Evolutionary conservation across 495 filamentous ascomycete species (phyloP), one percentile per base, ranked within the genome.

Genomic region (Extremus antarcticus): DNA sequence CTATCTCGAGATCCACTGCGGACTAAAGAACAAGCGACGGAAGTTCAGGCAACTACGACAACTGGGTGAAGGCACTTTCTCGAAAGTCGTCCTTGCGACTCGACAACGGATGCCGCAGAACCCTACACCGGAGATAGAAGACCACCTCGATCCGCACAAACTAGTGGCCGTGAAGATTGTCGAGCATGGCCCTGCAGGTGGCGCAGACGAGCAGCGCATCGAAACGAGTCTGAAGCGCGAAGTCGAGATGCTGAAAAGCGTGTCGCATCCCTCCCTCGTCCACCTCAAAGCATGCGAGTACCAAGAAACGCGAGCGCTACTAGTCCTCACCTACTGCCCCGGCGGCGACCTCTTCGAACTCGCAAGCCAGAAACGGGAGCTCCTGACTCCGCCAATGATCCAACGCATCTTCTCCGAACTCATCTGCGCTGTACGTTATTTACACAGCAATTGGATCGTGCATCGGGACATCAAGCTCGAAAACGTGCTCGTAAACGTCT

Each of bases 401-500:
- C 79, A 88, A 52, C 81, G 92, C 25, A 90, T 98, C 25, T 95
- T 95, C 69, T 77, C 90, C 13, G 92, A 98, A 67, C 66, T 96
- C 57, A 84, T 95, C 17, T 78, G 78, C 54, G 94, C 94, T 1
- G 81, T 95, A 25, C 78, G 76, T 22, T 94, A 96, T 74, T 74
- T 98, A 25, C 92, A 98, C 70, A 73, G 74, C 25, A 68, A 86
- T 62, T 85, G 78, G 62, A 95, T 98, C 59, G 91, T 95, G 41
- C 92, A 98, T 65, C 82, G 92, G 23, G 92, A 98, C 70, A 94
- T 98, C 65, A 98, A 98, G 70, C 81, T 98, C 47, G 92, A 98
- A 72, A 98, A 98, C 66, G 86, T 95, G 47, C 80, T 98, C 22
- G 82, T 97, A 59, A 95, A 95, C 64, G 72, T 92, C 50, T 78